Evolutionary conservation across 768 basidiomycete genomes (phyloP).

Genomic region (Naematelia encephala): DNA sequence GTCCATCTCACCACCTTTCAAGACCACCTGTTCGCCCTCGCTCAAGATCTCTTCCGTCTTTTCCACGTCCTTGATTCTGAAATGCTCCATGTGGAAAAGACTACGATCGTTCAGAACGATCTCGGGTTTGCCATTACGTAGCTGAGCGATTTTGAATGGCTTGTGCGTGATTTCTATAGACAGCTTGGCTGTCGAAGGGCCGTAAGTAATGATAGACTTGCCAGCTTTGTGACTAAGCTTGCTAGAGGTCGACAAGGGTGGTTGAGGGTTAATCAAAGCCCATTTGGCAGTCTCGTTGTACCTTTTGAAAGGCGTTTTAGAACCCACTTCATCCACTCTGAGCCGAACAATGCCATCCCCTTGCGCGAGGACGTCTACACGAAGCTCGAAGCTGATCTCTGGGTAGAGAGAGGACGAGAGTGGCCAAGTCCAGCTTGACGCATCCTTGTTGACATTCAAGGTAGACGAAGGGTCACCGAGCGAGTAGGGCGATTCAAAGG

Average conservation of each 20-base stretch:
- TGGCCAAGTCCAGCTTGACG: slow-evolving; percentile 61
- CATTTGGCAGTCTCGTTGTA: slow-evolving; percentile 91
- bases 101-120: slow-evolving; percentile 84
- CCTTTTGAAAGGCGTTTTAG: slow-evolving; percentile 62
- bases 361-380: slow-evolving; percentile 70
- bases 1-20: slow-evolving; percentile 48
- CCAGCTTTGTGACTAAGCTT: slow-evolving; percentile 48
- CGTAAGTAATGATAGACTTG: slow-evolving; percentile 59
- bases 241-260: slow-evolving; percentile 53
- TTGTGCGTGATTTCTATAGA: slow-evolving; percentile 62
- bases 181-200: slow-evolving; percentile 62
- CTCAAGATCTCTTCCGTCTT: slow-evolving; percentile 52
- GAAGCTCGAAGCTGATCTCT: slow-evolving; percentile 72
- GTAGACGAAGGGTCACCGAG: slow-evolving; percentile 53
- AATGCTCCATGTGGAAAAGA: slow-evolving; percentile 97
- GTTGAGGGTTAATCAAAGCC: slow-evolving; percentile 72
- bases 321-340: slow-evolving; percentile 81
- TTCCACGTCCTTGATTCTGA: slow-evolving; percentile 57
- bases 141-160: slow-evolving; percentile 71
- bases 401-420: slow-evolving; percentile 81
- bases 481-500: slow-evolving; percentile 85
- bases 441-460: slow-evolving; percentile 1
- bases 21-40: slow-evolving; percentile 55
- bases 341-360: slow-evolving; percentile 82
- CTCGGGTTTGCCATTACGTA: slow-evolving; percentile 72